Base-by-base conservation (phyloP, 2,329 filamentous ascomycete genomes). In the Hypoxylon sp. region DNA sequence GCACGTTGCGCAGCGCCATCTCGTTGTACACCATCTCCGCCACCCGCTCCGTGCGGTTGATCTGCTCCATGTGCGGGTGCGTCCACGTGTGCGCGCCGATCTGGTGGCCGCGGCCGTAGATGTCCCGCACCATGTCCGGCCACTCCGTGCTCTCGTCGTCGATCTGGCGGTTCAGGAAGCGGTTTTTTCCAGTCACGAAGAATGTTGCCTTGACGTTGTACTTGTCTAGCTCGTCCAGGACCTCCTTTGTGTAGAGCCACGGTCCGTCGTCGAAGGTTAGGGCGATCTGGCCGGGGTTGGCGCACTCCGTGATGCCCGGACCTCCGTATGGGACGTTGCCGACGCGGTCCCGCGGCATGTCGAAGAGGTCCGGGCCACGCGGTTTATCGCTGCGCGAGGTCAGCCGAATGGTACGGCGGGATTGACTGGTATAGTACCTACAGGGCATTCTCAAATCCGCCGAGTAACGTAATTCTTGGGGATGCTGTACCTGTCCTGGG, bases 81-180 rank as follows among this genome's bases (percentile, higher is more conserved):
- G 75, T 75, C 76, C 75, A 81, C 1, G 78, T 80, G 63, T 82
- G 80, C 52, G 75, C 77, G 35, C 73, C 80, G 35, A 82, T 69
- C 51, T 82, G 80, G 60, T 82, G 80, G n/a, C 79, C 78, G 27
- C 75, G 73, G 3, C 64, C 64, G 42, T 75, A 63, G 75, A 81
- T 80, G 17, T 75, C 72, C 63, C 78, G 70, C 58, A 83, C 74
- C 23, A 76, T 70, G 17, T 69, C 70, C 33, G 71, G 64, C 69
- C 75, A 81, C 27, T 17, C 10, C 21, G 29, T 52, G 8, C 38
- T 41, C 41, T 47, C 48, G 18, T 58, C 64, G 55, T 75, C 69
- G 31, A 74, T 71, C 8, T 35, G 53, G 1, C 40, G 49, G 2
- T 4, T 2, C 1, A 45, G 24, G 6, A 33, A 10, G 35, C 54